Conservation (phyloP, 345 rosid genomes). For the Salix exigua region DNA sequence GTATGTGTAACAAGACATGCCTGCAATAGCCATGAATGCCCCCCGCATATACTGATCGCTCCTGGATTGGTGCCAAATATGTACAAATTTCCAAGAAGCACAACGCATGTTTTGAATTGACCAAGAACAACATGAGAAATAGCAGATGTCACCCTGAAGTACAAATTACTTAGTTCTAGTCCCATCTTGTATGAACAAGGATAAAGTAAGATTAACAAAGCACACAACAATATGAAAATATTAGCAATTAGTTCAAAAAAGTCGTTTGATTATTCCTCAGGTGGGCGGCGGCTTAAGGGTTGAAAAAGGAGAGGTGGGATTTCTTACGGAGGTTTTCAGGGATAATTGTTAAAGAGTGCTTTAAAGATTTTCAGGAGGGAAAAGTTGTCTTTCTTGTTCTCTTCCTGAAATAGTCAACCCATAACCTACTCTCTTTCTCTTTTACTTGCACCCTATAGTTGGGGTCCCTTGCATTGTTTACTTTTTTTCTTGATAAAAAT, state of each 20-base stretch:
- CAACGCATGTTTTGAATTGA: constrained; percentile 71
- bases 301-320: background rate
- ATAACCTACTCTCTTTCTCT: background rate
- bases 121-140: constrained; percentile 70
- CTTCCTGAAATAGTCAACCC: background rate
- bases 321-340: background rate
- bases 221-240: background rate
- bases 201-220: background rate
- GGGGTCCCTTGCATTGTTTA: background rate
- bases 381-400: background rate
- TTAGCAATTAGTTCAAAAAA: background rate
- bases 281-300: background rate
- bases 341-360: background rate
- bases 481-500: background rate
- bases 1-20: constrained; percentile 60
- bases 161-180: background rate
- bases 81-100: constrained; percentile 62
- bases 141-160: constrained; percentile 68
- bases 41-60: constrained; percentile 52
- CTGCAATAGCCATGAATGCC: constrained; percentile 61
- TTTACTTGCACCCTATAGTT: background rate
- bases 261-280: background rate
- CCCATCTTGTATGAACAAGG: background rate
- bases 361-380: background rate
- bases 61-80: constrained; percentile 66